Base-by-base conservation (phyloP, 2,329 filamentous ascomycete genomes). In the Hymenoscyphus albidus region DNA sequence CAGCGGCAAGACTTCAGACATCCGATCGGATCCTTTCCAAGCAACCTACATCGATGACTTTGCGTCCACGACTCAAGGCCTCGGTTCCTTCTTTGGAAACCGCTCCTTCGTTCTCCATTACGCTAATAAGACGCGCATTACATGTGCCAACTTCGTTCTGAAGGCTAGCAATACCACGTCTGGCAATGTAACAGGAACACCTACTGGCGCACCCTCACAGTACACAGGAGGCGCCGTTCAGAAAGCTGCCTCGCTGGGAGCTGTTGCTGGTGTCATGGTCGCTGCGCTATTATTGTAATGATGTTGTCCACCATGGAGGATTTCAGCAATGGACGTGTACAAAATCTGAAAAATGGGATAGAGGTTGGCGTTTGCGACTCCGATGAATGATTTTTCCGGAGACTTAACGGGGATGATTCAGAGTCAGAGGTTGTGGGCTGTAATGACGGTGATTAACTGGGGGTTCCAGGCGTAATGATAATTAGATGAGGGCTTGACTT, bases 1-100 rank as follows among this genome's bases (percentile, higher is more conserved):
- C 63, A 84, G 85, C 70, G 91, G 91, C 74, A 94, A 94, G 79
- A 80, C 89, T 72, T 89, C 89, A 67, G 81, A 81, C 66, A 83
- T 90, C 71, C 80, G 76, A 32, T 75, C 76, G 35, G 80, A 82
- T 67, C 78, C 81, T 13, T 87, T 82, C 73, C 73, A 74, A 35
- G 76, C 75, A 63, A 78, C 76, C 59, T 89, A 85, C 77, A 73
- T 76, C 65, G 88, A 91, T 72, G 74, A 77, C 27, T 90, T 81
- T 72, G 77, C 82, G n/a, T 85, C 86, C 3, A 82, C 86, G 39
- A 71, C 78, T 55, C 73, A 79, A 14, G 82, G 80, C 42, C 76
- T 80, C 51, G 79, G 79, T 6, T 78, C 83, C 60, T 91, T 86
- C 79, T 84, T 90, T 65, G 87, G 85, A 57, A 87, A 89, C 78